phyloP scores from a whole-genome alignment of 257 asterid genomes.

The Ballota nigra region DNA sequence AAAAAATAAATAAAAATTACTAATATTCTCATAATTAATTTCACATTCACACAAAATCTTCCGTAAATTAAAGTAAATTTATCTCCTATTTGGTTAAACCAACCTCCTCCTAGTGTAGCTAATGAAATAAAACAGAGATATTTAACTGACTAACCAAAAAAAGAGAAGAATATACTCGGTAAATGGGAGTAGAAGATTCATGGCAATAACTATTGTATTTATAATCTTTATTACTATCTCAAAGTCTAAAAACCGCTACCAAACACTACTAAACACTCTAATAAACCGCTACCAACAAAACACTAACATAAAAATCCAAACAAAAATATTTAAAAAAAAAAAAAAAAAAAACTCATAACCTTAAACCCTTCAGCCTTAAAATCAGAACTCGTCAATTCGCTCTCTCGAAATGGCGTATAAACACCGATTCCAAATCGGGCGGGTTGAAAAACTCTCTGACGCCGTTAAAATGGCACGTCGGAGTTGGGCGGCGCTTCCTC shows the following conservation, averaged over 20 bases:
- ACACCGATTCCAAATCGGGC: conserved; percentile 79
- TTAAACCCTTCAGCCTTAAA: neutral
- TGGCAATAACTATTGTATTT: conserved; percentile 21
- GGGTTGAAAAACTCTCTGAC: conserved; percentile 66
- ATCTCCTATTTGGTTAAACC: no score
- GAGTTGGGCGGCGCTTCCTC: conserved; percentile 65
- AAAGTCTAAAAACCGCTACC: conserved; percentile 25
- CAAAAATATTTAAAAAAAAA: conserved; percentile 7
- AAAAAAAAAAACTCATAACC: neutral
- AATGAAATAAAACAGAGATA: no score
- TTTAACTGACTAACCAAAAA: no score
- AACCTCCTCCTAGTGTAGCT: no score
- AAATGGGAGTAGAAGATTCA: neutral
- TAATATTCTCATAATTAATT: no score
- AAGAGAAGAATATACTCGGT: no score
- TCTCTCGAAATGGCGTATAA: conserved; percentile 58
- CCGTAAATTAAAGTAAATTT: no score
- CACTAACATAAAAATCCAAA: neutral
- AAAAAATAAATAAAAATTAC: no score
- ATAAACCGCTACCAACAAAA: conserved; percentile 25
- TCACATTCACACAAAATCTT: no score
- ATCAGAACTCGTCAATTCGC: conserved; percentile 35
- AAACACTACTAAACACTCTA: conserved; percentile 15
- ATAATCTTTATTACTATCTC: conserved; percentile 23
- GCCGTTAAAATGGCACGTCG: conserved; percentile 52